These are phyloP conservation scores for Euphrasia arctica DNA, from an alignment of 305 asterid genomes.

Conservation along the genomic window DNA sequence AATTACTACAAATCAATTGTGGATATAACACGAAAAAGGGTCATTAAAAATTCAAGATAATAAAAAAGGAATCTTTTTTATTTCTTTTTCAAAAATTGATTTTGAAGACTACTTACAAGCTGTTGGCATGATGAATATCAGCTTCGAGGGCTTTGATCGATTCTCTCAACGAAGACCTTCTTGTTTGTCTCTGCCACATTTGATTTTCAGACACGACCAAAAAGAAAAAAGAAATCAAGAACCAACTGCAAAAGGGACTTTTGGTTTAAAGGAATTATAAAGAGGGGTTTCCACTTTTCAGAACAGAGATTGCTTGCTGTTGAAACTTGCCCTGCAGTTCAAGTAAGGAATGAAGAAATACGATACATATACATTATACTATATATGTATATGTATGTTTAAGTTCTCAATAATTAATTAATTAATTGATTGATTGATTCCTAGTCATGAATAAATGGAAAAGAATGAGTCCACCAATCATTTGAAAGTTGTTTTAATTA, in stretches of 20 bases:
- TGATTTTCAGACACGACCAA: conserved; percentile 21
- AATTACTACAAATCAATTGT: no score
- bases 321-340: conserved; percentile 35
- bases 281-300: neutral
- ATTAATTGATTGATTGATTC: neutral
- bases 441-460: neutral
- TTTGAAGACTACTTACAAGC: conserved; percentile 43
- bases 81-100: neutral
- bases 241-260: conserved; percentile 24
- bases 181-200: conserved; percentile 45
- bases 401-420: conserved; percentile 1
- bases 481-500: neutral
- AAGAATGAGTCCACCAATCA: neutral
- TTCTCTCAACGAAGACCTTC: conserved; percentile 50
- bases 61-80: conserved; percentile 3
- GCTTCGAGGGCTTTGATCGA: conserved; percentile 61
- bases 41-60: conserved; percentile 23
- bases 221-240: neutral
- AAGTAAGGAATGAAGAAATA: conserved; percentile 51
- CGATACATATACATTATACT: neutral
- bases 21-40: neutral
- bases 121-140: conserved; percentile 67
- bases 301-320: conserved; percentile 38
- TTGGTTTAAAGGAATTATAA: conserved; percentile 27
- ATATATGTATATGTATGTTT: neutral